A percentile compares a stretch with the other conserved stretches of the same genome.
phyloP scores from a whole-genome alignment of 148 eudicot genomes.

The Gaultheria prostrata region DNA sequence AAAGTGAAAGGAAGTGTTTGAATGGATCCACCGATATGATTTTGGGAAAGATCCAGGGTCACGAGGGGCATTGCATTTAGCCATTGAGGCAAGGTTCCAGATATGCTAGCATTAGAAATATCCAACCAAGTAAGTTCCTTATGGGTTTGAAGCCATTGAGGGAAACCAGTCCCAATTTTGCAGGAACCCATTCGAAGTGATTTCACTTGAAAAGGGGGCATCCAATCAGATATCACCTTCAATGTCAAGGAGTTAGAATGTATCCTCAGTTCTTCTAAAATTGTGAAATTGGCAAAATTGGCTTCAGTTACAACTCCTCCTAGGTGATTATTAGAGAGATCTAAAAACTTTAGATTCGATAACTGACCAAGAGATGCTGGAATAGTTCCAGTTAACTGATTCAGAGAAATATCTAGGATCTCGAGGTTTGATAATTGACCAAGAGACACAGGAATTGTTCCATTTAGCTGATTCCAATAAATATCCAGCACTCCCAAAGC shows the following conservation, averaged over 20 bases:
- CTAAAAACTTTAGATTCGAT: no score
- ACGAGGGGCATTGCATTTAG: constrained; percentile 12
- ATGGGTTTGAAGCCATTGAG: constrained; percentile 20
- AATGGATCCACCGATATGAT: constrained; percentile 5
- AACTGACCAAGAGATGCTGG: no score
- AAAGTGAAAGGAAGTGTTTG: neutral
- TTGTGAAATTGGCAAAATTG: neutral
- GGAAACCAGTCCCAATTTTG: constrained; percentile 6
- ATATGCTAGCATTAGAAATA: constrained; percentile 19
- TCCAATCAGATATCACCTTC: neutral
- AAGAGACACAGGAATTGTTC: neutral
- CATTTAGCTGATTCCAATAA: no score
- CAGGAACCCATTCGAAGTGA: neutral
- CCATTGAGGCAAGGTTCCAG: constrained; percentile 2
- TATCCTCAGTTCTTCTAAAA: neutral
- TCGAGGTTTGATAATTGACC: neutral
- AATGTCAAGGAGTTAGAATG: neutral
- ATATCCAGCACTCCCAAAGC: no score
- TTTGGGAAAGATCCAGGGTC: constrained; percentile 22
- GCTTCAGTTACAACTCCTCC: neutral
- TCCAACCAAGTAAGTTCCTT: neutral
- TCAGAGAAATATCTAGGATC: accelerated
- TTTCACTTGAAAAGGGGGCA: neutral
- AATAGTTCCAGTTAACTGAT: no score
- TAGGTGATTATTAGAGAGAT: neutral